phyloP scores from a whole-genome alignment of 2,329 filamentous ascomycete genomes.

The Colletotrichum shisoi region DNA sequence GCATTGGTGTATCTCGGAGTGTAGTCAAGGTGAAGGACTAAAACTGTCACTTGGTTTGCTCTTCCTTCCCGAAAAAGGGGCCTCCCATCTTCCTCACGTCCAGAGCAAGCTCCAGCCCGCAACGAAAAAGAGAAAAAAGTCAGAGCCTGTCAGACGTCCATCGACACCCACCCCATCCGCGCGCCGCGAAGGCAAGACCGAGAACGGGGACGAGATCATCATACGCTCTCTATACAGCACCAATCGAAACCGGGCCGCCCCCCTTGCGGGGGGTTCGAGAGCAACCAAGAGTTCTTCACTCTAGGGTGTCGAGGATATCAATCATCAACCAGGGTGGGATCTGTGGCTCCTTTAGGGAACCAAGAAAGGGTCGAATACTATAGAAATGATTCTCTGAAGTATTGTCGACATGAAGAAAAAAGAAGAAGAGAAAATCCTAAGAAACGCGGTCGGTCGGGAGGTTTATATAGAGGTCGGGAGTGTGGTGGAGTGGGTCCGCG shows the following conservation, averaged over 20 bases:
- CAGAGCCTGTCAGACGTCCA: constrained; percentile 84
- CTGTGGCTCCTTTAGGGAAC: constrained; percentile 92
- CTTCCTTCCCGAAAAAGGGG: neutral
- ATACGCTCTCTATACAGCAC: constrained; percentile 79
- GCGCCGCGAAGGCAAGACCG: constrained; percentile 79
- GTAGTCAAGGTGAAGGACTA: constrained; percentile 68
- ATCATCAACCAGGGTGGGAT: constrained; percentile 96
- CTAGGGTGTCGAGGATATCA: constrained; percentile 86
- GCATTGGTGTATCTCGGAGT: constrained; percentile 77
- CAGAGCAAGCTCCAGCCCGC: constrained; percentile 54
- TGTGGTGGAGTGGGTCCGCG: neutral
- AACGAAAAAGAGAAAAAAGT: constrained; percentile 65
- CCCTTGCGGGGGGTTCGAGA: constrained; percentile 69
- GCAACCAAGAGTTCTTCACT: constrained; percentile 75
- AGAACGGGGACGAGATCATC: constrained; percentile 88
- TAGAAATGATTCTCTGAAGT: constrained; percentile 88
- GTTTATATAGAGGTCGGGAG: constrained; percentile 10
- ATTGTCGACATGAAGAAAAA: constrained; percentile 39
- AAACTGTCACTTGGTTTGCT: neutral
- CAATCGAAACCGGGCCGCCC: constrained; percentile 55
- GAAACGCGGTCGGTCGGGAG: constrained; percentile 6
- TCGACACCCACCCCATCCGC: constrained; percentile 80
- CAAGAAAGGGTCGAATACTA: constrained; percentile 94
- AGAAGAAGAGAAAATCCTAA: constrained; percentile 28
- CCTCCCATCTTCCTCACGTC: constrained; percentile 60